phyloP scores from a whole-genome alignment of 441 rosid genomes.

The Manihot esculenta region DNA sequence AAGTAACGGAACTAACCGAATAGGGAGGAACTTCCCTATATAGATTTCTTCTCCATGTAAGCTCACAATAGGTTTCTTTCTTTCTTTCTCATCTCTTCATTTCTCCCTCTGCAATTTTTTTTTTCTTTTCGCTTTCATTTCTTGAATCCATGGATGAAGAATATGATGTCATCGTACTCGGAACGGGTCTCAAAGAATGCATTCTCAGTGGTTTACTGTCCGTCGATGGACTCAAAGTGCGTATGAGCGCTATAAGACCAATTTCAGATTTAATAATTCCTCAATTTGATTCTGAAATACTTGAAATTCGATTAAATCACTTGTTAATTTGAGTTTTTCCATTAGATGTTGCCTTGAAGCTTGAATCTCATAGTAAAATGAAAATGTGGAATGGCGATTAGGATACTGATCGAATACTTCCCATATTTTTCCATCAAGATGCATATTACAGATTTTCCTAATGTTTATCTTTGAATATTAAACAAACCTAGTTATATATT shows the following conservation, averaged over 20 bases:
- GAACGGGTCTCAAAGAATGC: constrained; percentile 80
- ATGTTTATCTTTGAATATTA: background rate
- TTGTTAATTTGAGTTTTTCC: too few species aligned
- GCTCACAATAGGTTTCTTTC: background rate
- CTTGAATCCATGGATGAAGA: constrained; percentile 55
- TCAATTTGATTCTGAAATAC: too few species aligned
- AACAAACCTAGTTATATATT: too few species aligned
- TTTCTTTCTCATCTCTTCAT: background rate
- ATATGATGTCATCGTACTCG: constrained; percentile 64
- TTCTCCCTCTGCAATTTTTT: background rate
- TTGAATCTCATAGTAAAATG: too few species aligned
- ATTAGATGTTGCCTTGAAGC: too few species aligned
- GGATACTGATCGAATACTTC: too few species aligned
- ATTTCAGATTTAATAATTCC: too few species aligned
- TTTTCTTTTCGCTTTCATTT: background rate
- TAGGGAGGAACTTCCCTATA: background rate
- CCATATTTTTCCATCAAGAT: background rate
- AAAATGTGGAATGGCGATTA: too few species aligned
- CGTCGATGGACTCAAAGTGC: constrained; percentile 5
- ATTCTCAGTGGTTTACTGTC: constrained; percentile 38
- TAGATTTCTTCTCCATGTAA: background rate
- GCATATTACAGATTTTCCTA: background rate
- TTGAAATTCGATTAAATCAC: too few species aligned
- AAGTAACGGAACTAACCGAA: constrained; percentile 1
- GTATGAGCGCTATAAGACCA: background rate